These are phyloP conservation scores for Phalaenopsis aphrodite DNA, from an alignment of 106 monocot species.

Conservation along the genomic window DNA sequence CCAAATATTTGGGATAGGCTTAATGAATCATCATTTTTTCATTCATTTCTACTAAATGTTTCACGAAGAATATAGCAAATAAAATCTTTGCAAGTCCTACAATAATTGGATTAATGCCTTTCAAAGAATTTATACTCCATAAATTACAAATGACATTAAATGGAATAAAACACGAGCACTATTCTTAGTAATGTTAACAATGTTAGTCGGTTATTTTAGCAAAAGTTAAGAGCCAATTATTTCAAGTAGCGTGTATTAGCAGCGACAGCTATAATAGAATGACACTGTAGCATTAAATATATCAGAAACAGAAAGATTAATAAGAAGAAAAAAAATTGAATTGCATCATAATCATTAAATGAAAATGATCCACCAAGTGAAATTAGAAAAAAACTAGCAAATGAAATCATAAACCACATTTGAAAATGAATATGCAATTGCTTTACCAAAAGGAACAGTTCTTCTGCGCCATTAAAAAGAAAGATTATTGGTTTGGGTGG, in stretches of 20 bases:
- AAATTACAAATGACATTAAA: no score
- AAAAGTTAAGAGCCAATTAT: neutral
- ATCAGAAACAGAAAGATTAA: neutral
- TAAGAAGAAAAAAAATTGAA: neutral
- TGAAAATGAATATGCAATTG: neutral
- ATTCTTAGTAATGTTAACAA: no score
- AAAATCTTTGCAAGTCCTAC: no score
- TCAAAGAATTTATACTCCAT: no score
- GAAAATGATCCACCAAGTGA: neutral
- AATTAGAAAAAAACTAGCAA: constrained; percentile 1
- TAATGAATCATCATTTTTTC: no score
- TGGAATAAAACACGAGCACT: no score
- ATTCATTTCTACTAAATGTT: no score
- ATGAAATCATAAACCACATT: neutral
- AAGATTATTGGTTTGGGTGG: constrained; percentile 88
- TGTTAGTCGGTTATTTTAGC: neutral
- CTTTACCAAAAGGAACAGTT: constrained; percentile 91
- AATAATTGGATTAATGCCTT: no score
- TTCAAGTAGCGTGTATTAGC: neutral
- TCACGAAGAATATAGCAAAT: no score
- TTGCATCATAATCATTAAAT: neutral
- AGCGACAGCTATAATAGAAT: neutral
- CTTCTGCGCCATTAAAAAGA: constrained; percentile 99
- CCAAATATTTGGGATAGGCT: no score
- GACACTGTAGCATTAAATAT: neutral